Evolutionary conservation across 2,329 filamentous ascomycete species (phyloP).

Genomic region (Botrytis fabae): DNA sequence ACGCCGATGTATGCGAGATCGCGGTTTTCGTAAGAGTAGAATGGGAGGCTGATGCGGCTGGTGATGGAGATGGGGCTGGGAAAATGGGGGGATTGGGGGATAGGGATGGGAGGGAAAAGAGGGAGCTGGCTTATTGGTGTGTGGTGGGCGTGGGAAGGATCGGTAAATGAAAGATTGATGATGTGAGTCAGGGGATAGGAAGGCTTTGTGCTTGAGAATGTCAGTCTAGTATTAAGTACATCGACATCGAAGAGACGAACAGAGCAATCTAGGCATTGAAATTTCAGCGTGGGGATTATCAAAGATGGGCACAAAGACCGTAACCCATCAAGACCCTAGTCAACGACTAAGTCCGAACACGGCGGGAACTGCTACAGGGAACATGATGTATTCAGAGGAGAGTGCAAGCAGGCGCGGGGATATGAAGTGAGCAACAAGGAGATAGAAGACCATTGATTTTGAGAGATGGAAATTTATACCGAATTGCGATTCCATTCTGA

Average conservation of each 20-base stretch:
- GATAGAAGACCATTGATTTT: neutral
- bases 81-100: constrained; percentile 45
- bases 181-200: neutral
- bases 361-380: neutral
- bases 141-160: constrained; percentile 87
- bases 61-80: constrained; percentile 53
- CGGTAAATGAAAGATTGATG: constrained; percentile 33
- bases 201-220: neutral
- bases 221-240: neutral
- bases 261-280: neutral
- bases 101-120: constrained; percentile 69
- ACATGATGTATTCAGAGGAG: no score
- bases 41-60: constrained; percentile 72
- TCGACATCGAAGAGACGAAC: neutral
- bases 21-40: constrained; percentile 91
- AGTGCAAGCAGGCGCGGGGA: neutral
- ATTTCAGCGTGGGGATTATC: neutral
- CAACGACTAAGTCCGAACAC: neutral
- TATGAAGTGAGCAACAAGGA: neutral
- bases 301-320: neutral
- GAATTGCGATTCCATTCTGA: neutral
- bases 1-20: constrained; percentile 64
- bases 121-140: constrained; percentile 94
- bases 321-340: neutral
- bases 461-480: constrained; percentile 5